Evolutionary conservation across 331 rosid genomes (phyloP), one percentile per base, ranked within the genome.

Genomic region (Quercus lobata): DNA sequence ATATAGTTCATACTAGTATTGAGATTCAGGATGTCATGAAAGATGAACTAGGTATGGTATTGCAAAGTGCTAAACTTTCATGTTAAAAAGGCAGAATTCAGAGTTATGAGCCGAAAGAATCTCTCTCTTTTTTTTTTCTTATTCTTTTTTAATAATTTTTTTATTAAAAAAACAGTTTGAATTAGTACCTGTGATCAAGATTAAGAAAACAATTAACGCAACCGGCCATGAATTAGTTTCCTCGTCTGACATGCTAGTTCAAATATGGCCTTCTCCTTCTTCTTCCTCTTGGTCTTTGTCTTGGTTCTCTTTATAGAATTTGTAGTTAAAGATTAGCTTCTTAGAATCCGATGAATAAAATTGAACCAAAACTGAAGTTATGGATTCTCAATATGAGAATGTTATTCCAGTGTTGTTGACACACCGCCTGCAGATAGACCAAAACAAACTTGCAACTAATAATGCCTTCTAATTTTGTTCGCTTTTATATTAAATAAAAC

Each of bases 121-220:
- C 44, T 35, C 37, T 34, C 2, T 7, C 0, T 2, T 37, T 6
- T 35, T 35, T 27, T 27, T 27, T 27, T 27, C 30, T 27, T 2
- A 27, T 27, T 27, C 30, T 35, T 35, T 37, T 37, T 37, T 37
- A 7, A 37, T 35, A 7, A 35, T 35, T 7, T 34, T 34, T 35
- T 35, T 7, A 15, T 1, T 2, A 52, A 73, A 73, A 46, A n/a
- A 35, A n/a, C 49, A 32, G 17, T 58, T 30, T n/a, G 53, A 66
- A 65, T 14, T 10, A 16, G 61, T 87, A 92, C 98, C 97, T 86
- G 90, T 76, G 75, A 89, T 73, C 69, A 90, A 76, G 86, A 84
- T 10, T 21, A 87, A 81, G 90, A 83, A 85, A 76, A 75, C 63
- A 80, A 86, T 32, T 24, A 79, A 78, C 41, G 78, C 69, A 72